Percentiles rank a stretch among this genome's conserved stretches.
phyloP scores from a whole-genome alignment of 2,329 filamentous ascomycete species.

The Cadophora malorum region DNA sequence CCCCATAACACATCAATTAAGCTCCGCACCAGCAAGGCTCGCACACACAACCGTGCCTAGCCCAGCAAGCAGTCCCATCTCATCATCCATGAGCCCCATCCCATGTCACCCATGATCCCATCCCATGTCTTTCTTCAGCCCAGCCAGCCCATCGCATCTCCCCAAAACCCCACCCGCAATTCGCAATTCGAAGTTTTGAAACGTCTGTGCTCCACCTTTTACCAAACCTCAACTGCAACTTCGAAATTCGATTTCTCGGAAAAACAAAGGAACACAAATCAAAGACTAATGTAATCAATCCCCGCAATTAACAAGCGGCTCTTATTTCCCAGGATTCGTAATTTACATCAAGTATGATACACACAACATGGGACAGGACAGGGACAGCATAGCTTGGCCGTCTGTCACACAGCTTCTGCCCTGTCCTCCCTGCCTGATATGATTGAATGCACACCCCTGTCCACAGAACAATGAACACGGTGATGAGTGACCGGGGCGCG shows the following conservation, averaged over 20 bases:
- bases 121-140: neutral
- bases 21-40: slow-evolving; percentile 14
- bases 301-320: slow-evolving; percentile 22
- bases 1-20: slow-evolving; percentile 13
- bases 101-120: slow-evolving; percentile 1
- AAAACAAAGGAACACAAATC: neutral
- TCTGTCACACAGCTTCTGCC: neutral
- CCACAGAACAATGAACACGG: neutral
- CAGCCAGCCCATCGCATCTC: neutral
- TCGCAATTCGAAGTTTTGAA: slow-evolving; percentile 8
- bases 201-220: slow-evolving; percentile 12
- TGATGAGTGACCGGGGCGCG: slow-evolving; percentile 17
- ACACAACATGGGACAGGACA: neutral
- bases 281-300: neutral
- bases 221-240: neutral
- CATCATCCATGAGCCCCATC: neutral
- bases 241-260: neutral
- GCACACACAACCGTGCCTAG: slow-evolving; percentile 11
- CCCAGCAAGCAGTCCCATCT: neutral
- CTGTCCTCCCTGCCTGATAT: neutral
- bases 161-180: slow-evolving; percentile 9
- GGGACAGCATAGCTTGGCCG: neutral
- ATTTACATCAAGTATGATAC: too few species aligned
- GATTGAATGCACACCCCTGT: neutral
- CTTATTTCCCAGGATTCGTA: slow-evolving; percentile 22